Conservation (phyloP, 2,329 filamentous ascomycete species). For the Fusarium piperis region DNA sequence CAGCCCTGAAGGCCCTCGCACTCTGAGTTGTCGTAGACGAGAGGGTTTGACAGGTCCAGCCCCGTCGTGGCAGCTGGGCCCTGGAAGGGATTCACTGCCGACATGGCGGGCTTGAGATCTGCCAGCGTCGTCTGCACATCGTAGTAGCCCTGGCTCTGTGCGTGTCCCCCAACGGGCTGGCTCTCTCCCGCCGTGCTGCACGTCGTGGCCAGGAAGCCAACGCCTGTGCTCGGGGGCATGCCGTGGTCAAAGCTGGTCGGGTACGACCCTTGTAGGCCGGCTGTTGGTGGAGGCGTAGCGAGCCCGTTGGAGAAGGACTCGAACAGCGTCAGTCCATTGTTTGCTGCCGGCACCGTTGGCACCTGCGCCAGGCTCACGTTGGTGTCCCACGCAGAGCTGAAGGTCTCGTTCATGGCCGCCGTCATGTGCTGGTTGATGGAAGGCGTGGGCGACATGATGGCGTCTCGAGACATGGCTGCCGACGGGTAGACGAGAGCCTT, state of each 20-base stretch:
- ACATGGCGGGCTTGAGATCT: conserved; percentile 49
- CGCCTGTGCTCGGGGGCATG: conserved; percentile 43
- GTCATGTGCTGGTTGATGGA: conserved; percentile 61
- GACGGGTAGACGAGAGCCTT: conserved; percentile 53
- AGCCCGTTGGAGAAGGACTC: conserved; percentile 64
- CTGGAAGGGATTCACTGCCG: conserved; percentile 44
- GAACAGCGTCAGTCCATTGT: conserved; percentile 53
- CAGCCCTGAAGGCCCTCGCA: conserved; percentile 50
- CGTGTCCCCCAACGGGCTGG: conserved; percentile 37
- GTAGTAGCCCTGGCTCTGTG: conserved; percentile 45
- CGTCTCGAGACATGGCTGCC: conserved; percentile 49
- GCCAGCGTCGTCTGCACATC: conserved; percentile 45
- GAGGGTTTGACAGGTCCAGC: conserved; percentile 46
- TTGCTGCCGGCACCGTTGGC: conserved; percentile 47
- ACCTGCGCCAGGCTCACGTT: conserved; percentile 46
- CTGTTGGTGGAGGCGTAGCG: conserved; percentile 66
- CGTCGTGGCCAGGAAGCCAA: conserved; percentile 45
- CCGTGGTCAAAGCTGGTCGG: conserved; percentile 56
- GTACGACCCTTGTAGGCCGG: conserved; percentile 59
- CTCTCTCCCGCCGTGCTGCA: conserved; percentile 42
- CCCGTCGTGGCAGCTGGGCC: conserved; percentile 40
- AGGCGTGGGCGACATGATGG: conserved; percentile 64
- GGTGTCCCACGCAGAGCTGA: conserved; percentile 60
- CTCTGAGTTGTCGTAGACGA: conserved; percentile 49
- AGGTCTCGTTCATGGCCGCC: conserved; percentile 67